Percentiles rank a stretch among this genome's conserved stretches.
These are phyloP conservation scores for Xylariaceae sp. DNA, from an alignment of 2,329 filamentous ascomycete species.

Conservation along the genomic window DNA sequence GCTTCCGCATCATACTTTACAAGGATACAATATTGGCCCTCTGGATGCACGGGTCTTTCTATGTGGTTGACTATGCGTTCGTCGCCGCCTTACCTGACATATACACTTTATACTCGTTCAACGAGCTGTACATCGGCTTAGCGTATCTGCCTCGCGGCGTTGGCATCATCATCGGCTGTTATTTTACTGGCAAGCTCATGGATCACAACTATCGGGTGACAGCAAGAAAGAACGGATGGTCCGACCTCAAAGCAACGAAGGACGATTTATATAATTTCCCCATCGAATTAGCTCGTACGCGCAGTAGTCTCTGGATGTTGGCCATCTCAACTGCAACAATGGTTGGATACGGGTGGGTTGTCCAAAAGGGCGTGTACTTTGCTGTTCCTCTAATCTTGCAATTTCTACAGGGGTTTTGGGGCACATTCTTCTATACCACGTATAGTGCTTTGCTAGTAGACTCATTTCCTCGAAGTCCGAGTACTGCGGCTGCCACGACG, in stretches of 20 bases:
- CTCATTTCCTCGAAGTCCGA: neutral
- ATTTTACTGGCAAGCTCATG: neutral
- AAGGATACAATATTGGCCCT: neutral
- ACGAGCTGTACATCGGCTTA: neutral
- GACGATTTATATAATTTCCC: neutral
- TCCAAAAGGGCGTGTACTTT: neutral
- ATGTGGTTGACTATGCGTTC: neutral
- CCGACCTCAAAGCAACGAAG: neutral
- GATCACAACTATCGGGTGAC: neutral
- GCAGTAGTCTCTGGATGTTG: neutral
- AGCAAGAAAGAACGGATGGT: neutral
- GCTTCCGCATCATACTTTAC: neutral
- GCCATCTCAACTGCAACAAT: neutral
- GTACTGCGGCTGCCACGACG: neutral
- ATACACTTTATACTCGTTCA: neutral
- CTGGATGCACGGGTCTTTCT: neutral
- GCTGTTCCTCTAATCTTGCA: neutral
- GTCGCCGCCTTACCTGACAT: neutral
- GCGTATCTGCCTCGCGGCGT: neutral
- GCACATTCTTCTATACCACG: slow-evolving; percentile 2
- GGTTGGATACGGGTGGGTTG: neutral
- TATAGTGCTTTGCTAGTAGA: slow-evolving; percentile 2
- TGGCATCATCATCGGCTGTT: slow-evolving; percentile 1
- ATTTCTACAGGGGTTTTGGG: neutral
- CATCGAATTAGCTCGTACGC: neutral